Evolutionary conservation across 345 rosid genomes (phyloP).

Genomic region (Durio zibethinus): DNA sequence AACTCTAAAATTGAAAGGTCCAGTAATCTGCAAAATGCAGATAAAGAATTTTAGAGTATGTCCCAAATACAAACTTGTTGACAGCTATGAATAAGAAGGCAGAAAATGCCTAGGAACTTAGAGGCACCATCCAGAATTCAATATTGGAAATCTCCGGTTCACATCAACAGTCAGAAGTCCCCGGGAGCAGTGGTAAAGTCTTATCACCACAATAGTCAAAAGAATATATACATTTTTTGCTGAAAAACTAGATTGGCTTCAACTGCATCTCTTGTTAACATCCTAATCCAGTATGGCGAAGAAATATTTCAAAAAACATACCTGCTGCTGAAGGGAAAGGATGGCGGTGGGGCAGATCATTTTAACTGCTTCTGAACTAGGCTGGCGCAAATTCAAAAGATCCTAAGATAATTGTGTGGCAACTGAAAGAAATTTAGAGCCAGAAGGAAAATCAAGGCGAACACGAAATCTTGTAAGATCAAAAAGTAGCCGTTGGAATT

Average conservation of each 20-base stretch:
- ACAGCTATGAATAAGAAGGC: neutral
- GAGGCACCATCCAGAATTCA: neutral
- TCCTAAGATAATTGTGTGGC: slow-evolving; percentile 60
- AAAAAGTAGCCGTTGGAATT: slow-evolving; percentile 62
- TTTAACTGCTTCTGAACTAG: slow-evolving; percentile 48
- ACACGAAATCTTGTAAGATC: slow-evolving; percentile 78
- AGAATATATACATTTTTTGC: no score
- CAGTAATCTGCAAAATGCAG: slow-evolving; percentile 60
- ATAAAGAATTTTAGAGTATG: neutral
- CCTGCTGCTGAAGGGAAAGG: slow-evolving; percentile 93
- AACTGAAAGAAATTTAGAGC: slow-evolving; percentile 60
- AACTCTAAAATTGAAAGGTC: slow-evolving; percentile 83
- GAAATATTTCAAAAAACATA: slow-evolving; percentile 22
- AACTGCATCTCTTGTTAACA: neutral
- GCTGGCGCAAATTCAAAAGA: slow-evolving; percentile 56
- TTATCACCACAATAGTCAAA: neutral
- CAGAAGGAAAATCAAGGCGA: slow-evolving; percentile 75
- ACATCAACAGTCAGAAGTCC: neutral
- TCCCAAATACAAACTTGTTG: neutral
- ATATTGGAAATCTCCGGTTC: neutral
- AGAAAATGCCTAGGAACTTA: neutral
- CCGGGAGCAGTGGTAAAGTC: neutral
- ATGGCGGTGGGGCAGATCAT: slow-evolving; percentile 59
- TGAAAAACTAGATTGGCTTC: neutral
- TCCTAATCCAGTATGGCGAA: neutral